Percentiles rank a stretch among this genome's conserved stretches.
Conservation (phyloP, 306 rosid species). For the Fagus sylvatica region DNA sequence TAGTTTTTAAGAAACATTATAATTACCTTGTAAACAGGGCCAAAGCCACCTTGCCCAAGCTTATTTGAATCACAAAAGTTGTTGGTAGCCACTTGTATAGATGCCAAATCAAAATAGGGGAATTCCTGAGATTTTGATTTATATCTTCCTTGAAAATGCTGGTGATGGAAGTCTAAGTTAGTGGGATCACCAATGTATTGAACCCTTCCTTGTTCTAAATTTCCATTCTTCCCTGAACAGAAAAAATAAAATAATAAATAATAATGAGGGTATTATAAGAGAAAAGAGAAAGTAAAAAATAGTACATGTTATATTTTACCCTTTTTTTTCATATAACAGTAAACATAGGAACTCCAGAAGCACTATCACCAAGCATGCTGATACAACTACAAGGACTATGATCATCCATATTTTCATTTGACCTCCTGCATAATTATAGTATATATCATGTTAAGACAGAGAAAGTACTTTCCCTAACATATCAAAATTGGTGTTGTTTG, state of each 20-base stretch:
- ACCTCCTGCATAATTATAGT: constrained; percentile 47
- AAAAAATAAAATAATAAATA: not conserved
- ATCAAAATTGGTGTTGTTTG: not conserved
- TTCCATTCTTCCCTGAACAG: constrained; percentile 28
- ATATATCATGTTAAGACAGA: too few relatives aligned
- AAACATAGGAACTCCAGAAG: constrained; percentile 28
- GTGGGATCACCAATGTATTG: not conserved
- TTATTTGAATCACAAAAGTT: constrained; percentile 53
- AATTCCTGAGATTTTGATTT: constrained; percentile 23
- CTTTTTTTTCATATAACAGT: not conserved
- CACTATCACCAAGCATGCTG: constrained; percentile 28
- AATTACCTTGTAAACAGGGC: constrained; percentile 65
- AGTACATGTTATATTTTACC: too few relatives aligned
- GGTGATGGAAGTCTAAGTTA: not conserved
- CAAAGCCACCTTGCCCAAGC: constrained; percentile 83
- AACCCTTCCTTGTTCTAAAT: not conserved
- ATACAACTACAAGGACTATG: constrained; percentile 2
- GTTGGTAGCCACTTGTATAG: constrained; percentile 51
- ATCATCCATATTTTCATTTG: constrained; percentile 35
- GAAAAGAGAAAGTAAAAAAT: too few relatives aligned
- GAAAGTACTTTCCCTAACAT: too few relatives aligned
- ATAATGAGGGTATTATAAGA: not conserved
- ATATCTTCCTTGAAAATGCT: constrained; percentile 1
- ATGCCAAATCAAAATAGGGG: constrained; percentile 44
- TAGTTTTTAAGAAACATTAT: too few relatives aligned